These are phyloP conservation scores for Fraxinus anomala DNA, from an alignment of 257 asterid species.

Conservation along the genomic window DNA sequence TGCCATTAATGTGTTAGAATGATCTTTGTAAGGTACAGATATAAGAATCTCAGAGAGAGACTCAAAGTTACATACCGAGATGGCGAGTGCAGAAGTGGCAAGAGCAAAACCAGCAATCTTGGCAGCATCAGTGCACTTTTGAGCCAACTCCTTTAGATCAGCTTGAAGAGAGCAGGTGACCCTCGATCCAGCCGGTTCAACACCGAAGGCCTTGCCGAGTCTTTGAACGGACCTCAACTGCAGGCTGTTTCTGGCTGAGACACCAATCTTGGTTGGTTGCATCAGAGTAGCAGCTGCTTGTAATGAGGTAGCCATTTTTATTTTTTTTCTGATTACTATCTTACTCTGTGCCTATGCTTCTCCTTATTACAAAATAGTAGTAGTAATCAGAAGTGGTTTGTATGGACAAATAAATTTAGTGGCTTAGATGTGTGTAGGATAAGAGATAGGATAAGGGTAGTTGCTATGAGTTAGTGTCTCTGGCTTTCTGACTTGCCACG, in stretches of 20 bases:
- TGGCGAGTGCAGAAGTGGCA: conserved; percentile 95
- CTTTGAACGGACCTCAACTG: conserved; percentile 62
- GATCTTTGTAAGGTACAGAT: neutral
- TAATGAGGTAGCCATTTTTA: conserved; percentile 74
- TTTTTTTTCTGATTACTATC: neutral
- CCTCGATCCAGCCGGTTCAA: conserved; percentile 52
- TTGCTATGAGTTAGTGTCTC: neutral
- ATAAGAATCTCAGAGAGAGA: neutral
- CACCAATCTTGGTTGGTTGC: conserved; percentile 80
- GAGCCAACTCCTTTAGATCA: conserved; percentile 79
- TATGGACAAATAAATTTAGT: neutral
- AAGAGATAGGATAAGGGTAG: conserved; percentile 4
- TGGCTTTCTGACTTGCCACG: conserved; percentile 7
- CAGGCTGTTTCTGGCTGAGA: conserved; percentile 49
- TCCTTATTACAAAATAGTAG: neutral
- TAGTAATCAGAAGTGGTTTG: neutral
- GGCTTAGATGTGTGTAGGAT: neutral
- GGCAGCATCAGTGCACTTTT: conserved; percentile 81
- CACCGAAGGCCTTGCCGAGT: conserved; percentile 62
- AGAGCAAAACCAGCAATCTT: conserved; percentile 96
- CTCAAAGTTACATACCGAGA: conserved; percentile 49
- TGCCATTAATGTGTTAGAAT: neutral
- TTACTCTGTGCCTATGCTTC: neutral
- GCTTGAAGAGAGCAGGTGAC: conserved; percentile 78
- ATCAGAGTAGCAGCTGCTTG: conserved; percentile 92